Evolutionary conservation across 139 green algal species (phyloP), one percentile per base, ranked within the genome.

Genomic region (Zygnema cylindricum): DNA sequence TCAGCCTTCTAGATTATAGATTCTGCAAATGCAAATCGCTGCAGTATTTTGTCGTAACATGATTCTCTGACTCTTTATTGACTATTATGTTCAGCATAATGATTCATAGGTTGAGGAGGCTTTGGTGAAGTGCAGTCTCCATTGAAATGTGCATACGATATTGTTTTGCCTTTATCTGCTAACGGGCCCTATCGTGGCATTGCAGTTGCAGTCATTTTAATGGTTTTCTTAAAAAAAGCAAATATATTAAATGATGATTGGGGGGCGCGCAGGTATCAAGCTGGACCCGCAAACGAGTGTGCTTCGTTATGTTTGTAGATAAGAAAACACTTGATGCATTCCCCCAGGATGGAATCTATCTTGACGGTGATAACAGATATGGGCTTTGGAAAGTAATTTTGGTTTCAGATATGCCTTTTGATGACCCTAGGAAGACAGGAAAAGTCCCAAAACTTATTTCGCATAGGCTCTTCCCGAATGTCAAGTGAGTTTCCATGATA

Each of bases 401-500:
- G 40, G 82, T 90, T 39, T 35, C 39, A 16, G 30, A 54, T 0
- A n/a, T 85, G 82, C 86, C 86, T 11, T 91, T 85, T 69, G 7
- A 38, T 25, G 86, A 91, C 82, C 84, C 86, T 0, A 43, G 86
- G 83, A 41, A 82, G 41, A 90, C 49, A 1, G 86, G 82, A 30
- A 91, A 90, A 39, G 82, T 90, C 16, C 86, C 86, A 32, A 90
- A 90, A 79, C 40, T 90, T 69, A 81, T 90, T 0, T 0, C 86
- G 22, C 86, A 91, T 79, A 35, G 86, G 30, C 82, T 91, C 35
- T 91, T 91, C 32, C 86, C 86, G 43, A 69, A 43, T 39, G 83
- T 69, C 21, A 87, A 71, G 81, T 90, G 78, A 43, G 85, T 43
- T 84, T 7, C 71, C 7, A 57, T n/a, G n/a, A n/a, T n/a, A n/a